A percentile compares a stretch with the other conserved stretches of the same genome.
phyloP scores from a whole-genome alignment of 2,329 filamentous ascomycete genomes.

The Thielaviopsis populi region DNA sequence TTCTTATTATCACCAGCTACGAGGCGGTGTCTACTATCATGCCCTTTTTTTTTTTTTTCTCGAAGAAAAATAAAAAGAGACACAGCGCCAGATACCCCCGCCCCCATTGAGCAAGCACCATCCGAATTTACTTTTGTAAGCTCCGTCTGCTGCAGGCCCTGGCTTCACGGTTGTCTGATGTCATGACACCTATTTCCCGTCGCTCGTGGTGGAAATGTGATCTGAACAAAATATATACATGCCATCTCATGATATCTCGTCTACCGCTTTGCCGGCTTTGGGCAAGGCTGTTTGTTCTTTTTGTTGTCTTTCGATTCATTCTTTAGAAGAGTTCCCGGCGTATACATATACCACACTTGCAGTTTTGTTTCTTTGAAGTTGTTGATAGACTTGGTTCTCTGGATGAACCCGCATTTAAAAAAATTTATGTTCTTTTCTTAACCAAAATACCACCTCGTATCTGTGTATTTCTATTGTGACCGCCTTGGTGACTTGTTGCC shows the following conservation, averaged over 20 bases:
- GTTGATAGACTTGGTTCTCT: slow-evolving; percentile 1
- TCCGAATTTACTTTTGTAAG: not conserved
- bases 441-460: not conserved
- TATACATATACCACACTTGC: slow-evolving; percentile 3
- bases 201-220: not conserved
- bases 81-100: not conserved
- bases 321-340: slow-evolving; percentile 3
- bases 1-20: not conserved
- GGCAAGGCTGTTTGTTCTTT: not conserved
- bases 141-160: not conserved
- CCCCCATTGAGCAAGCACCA: not conserved
- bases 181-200: not conserved
- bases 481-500: not conserved
- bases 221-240: not conserved
- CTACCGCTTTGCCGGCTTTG: not conserved
- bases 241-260: not conserved
- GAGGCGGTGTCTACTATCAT: not conserved
- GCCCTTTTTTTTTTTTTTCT: not conserved
- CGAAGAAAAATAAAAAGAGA: not conserved
- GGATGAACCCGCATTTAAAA: not conserved
- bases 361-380: not conserved
- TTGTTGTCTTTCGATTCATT: not conserved
- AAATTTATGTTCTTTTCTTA: slow-evolving; percentile 1
- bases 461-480: not conserved
- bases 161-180: not conserved